Base-by-base conservation (phyloP, 1,284 basidiomycete genomes). In the Ustilago xerochloae region DNA sequence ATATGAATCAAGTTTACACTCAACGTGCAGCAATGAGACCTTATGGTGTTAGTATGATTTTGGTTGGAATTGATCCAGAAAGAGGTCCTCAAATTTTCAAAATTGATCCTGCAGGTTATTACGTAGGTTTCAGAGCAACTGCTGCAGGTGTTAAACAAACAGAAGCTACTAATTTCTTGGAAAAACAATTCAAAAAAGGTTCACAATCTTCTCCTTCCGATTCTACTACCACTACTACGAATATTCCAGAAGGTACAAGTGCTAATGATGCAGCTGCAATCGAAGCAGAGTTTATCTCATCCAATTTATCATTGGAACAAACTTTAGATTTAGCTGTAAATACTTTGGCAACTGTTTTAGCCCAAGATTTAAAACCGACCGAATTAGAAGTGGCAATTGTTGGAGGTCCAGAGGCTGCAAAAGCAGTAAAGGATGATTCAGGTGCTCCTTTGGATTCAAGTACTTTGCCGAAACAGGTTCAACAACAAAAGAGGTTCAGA, bases 1-100 rank as follows among this genome's bases (percentile, higher is more conserved):
- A 98, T 86, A 94, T 99, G 86, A 99, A 99, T 86, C 97, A 99
- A 86, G 96, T 99, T 2, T 97, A 97, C 86, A 99, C 96, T 0
- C 96, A 98, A 86, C 89, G 93, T 69, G 97, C 97, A 0, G 97
- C 90, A 46, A 99, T 99, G 94, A 89, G 97, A 55, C 97, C 97
- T 6, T 87, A 98, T 29, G 97, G 97, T 48, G 97, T 99, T 68
- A 90, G 93, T 4, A 98, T 97, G 94, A 93, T 98, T 72, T 87
- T 99, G 73, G 94, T 99, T 79, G 97, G 97, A 2, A 89, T 91
- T 61, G 97, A 99, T 85, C 88, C 91, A 22, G 94, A 97, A 84
- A 88, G 88, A 51, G 86, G 86, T 46, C 95, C 97, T 13, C 96
- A 97, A 86, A 90, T 92, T 80, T 99, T 97, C 89, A 97, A 97